Evolutionary conservation across 495 filamentous ascomycete genomes (phyloP), one percentile per base, ranked within the genome.

Genomic region (Trichoderma reesei): DNA sequence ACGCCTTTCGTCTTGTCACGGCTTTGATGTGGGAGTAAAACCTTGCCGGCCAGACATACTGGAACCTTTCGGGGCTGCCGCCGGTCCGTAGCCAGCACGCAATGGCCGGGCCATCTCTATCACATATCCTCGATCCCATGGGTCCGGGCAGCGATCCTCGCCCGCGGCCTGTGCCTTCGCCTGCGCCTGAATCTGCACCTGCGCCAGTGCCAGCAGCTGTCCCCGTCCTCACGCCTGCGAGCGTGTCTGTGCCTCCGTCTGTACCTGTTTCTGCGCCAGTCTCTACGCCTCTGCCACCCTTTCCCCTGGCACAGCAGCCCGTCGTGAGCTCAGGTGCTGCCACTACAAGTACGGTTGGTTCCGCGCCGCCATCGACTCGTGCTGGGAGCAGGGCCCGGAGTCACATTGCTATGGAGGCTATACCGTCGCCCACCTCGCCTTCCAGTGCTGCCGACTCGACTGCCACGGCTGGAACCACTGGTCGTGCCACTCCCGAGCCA

Each of bases 41-140:
- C 51, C 51, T 26, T 56, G 51, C 51, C 31, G 20, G n/a, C 44
- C 31, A 56, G 51, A 36, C 8, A 26, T 18, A 31, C 26, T 26
- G 26, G 51, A 20, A 33, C 26, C 26, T 33, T 16, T 56, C 51
- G 51, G 51, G 31, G 51, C 51, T 14, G 33, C 51, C 51, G 51
- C 51, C 51, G 51, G 26, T 56, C 51, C 51, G 20, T 56, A 56
- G 51, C 51, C 51, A 33, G 51, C 51, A 34, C 51, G 26, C 41
- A 14, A 62, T 62, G 61, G 61, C 61, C 37, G 61, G 41, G 26
- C 11, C 36, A 26, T 38, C 60, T 37, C 31, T 63, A 18, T 63
- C 61, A 10, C 61, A 34, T 20, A 63, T 63, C 18, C 61, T 63
- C 41, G 61, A 63, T 46, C 60, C 60, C 7, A 54, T 54, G 46